Base-by-base conservation (phyloP, 768 basidiomycete genomes). In the Nidularia sp. region DNA sequence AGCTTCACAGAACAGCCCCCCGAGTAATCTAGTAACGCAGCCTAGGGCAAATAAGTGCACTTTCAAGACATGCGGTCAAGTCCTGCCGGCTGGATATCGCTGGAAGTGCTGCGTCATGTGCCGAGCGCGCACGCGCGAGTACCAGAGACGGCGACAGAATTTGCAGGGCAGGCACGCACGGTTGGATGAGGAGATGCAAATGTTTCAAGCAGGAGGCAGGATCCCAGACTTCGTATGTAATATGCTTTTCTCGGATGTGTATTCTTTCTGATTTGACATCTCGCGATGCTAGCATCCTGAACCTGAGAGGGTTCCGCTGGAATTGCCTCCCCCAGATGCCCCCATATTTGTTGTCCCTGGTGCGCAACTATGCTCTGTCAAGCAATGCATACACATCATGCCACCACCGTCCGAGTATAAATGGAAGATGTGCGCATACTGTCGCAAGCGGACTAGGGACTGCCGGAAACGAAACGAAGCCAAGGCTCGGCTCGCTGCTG, bases 91-190 rank as follows among this genome's bases (percentile, higher is more conserved):
- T 15, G 64, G 57, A 5, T 67, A 72, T 52, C 65, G 60, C 1
- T 73, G 73, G 75, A 77, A 78, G 56, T 68, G 65, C 6, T 79
- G 77, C 44, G 66, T 71, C 5, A 51, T 70, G 2, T 78, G 77
- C 54, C 70, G 76, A 10, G 55, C 63, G n/a, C 63, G 63, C 18
- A 64, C 65, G 25, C 64, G 74, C 4, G 50, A 62, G 33, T 73
- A 71, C 53, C 73, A 75, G 52, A 57, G 65, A 10, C 59, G 57
- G 42, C 69, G 66, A 6, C 57, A 64, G 49, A 66, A 61, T 44
- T 48, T 69, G 13, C 62, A 61, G 49, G 60, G 60, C 22, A 55
- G 53, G 25, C 65, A 64, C 54, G 52, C 50, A 13, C 57, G 53
- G n/a, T 53, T 60, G 4, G 54, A 65, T 31, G 34, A 54, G 43